A percentile compares a stretch with the other conserved stretches of the same genome.
Conservation (phyloP, 441 rosid genomes). For the Eutrema salsugineum region DNA sequence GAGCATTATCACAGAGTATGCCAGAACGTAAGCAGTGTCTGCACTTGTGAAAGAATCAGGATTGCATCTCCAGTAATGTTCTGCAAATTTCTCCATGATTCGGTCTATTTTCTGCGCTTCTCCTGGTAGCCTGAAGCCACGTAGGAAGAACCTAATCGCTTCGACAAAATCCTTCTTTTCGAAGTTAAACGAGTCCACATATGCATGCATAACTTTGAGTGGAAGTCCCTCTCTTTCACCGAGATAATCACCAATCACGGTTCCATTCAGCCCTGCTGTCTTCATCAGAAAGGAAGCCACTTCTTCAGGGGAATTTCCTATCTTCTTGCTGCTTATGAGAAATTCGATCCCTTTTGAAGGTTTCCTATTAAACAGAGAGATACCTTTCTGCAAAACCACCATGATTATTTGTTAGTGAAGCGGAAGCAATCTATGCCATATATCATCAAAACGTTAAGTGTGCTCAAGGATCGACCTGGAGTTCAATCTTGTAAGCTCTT, state of each 20-base stretch:
- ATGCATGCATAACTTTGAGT: conserved; percentile 96
- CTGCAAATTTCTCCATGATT: conserved; percentile 98
- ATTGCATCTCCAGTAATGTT: conserved; percentile 96
- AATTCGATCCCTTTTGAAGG: conserved; percentile 95
- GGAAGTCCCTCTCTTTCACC: conserved; percentile 96
- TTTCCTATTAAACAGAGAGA: conserved; percentile 81
- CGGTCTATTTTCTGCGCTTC: conserved; percentile 99
- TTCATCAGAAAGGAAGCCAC: conserved; percentile 86
- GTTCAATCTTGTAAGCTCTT: conserved; percentile 88
- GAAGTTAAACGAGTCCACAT: conserved; percentile 89
- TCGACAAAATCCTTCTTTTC: conserved; percentile 82
- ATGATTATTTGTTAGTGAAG: conserved; percentile 30
- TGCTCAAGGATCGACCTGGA: conserved; percentile 52
- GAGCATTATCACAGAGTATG: conserved; percentile 98
- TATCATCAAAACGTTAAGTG: neutral
- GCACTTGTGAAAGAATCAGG: conserved; percentile 94
- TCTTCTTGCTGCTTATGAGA: conserved; percentile 65
- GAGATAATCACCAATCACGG: conserved; percentile 91
- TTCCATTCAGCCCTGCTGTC: conserved; percentile 74
- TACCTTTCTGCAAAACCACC: conserved; percentile 84
- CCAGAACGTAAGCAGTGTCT: conserved; percentile 98
- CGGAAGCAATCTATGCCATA: neutral
- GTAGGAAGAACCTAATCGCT: conserved; percentile 89
- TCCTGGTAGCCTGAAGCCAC: conserved; percentile 96
- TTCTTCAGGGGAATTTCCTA: conserved; percentile 80